Evolutionary conservation across 2,329 filamentous ascomycete genomes (phyloP), one percentile per base, ranked within the genome.

Genomic region (Colletotrichum echinochloae): DNA sequence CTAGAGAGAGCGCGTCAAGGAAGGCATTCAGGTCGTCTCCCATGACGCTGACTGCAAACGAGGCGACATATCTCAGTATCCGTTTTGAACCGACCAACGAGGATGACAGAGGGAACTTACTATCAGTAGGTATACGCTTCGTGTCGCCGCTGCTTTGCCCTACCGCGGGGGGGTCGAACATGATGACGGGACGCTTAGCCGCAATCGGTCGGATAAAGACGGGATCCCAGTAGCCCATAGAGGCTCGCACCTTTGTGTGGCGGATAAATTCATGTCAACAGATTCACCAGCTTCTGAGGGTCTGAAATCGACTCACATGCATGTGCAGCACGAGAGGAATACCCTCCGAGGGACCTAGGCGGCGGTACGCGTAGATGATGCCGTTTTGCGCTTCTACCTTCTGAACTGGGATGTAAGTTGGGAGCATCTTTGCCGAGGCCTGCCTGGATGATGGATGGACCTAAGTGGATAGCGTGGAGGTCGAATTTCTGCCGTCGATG

Each of bases 221-320:
- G 9, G 66, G 66, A 48, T 69, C 66, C 66, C 66, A 69, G 23
- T 65, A 69, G 8, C 61, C 66, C 66, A 69, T 69, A 8, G 60
- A 59, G 2, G 66, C 60, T 18, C 66, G 44, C 33, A 67, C 65
- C 60, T 69, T 30, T 20, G 14, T 3, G 39, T 20, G 18, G 44
- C 23, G n/a, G 4, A 46, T 5, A 12, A 33, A 23, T 1, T 23
- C 44, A 5, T n/a, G 20, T 23, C 44, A 46, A 12, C 23, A 1
- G 4, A 0, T 12, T 23, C 20, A 9, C 44, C 7, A 18, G 11
- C 16, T 16, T 11, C 26, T 8, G 3, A 33, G 16, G 18, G 3
- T 9, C 6, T 11, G 2, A 1, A n/a, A 12, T 23, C 11, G 4
- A 67, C 65, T 49, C 41, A 67, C 65, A 67, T 67, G 59, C 51